Evolutionary conservation across 2,329 filamentous ascomycete species (phyloP).

Genomic region (Aspergillus sp.): DNA sequence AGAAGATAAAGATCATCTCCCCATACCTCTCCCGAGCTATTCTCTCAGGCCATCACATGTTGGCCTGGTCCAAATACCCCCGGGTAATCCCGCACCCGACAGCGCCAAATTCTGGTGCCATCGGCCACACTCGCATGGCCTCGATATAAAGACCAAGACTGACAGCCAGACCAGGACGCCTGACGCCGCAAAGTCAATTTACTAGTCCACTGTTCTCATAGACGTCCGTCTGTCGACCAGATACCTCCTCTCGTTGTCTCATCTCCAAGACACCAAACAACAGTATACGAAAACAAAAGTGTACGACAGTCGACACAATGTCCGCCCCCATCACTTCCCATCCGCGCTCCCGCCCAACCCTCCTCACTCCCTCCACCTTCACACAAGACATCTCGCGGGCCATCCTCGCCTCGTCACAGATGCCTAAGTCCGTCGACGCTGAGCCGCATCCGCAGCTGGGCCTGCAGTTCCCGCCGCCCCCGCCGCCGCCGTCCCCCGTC

Average conservation of each 20-base stretch:
- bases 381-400: conserved; percentile 39
- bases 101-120: neutral
- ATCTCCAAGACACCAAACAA: neutral
- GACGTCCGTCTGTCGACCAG: neutral
- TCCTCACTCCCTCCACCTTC: conserved; percentile 24
- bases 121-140: too few species aligned
- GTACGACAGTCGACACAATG: conserved; percentile 13
- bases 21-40: neutral
- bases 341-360: conserved; percentile 16
- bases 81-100: neutral
- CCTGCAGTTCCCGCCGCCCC: conserved; percentile 25
- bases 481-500: conserved; percentile 31
- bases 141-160: too few species aligned
- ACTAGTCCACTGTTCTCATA: too few species aligned
- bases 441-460: conserved; percentile 23
- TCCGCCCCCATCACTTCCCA: conserved; percentile 15
- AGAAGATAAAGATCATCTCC: neutral
- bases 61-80: neutral
- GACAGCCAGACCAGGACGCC: too few species aligned
- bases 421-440: conserved; percentile 29
- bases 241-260: neutral
- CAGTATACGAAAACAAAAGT: neutral
- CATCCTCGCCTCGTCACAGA: conserved; percentile 33
- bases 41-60: neutral
- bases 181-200: too few species aligned